phyloP scores from a whole-genome alignment of 352 stramenopile genomes.

The Globisporangium ultimum region DNA sequence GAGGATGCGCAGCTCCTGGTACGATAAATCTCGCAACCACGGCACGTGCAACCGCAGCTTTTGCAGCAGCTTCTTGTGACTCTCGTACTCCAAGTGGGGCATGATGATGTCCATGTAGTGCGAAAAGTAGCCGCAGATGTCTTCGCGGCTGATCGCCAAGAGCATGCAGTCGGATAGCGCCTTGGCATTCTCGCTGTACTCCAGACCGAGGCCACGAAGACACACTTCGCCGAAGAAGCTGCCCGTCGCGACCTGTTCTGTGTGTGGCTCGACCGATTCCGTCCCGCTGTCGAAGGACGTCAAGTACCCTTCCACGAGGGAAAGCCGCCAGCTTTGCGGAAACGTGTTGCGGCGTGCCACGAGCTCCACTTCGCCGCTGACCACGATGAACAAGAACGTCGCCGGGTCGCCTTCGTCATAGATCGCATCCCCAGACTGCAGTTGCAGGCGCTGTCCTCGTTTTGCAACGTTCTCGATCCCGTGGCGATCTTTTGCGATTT shows the following conservation, averaged over 20 bases:
- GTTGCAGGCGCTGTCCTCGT: constrained; percentile 35
- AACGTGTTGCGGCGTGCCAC: constrained; percentile 2
- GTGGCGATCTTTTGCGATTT: constrained; percentile 44
- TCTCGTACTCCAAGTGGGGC: constrained; percentile 53
- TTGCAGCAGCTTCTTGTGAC: constrained; percentile 45
- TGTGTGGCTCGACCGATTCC: constrained; percentile 3
- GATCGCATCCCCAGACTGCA: constrained; percentile 40
- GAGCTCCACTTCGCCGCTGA: constrained; percentile 49
- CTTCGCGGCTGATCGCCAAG: constrained; percentile 46
- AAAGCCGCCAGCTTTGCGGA: constrained; percentile 14
- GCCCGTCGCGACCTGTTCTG: constrained; percentile 33
- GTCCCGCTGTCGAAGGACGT: background rate
- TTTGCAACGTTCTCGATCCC: constrained; percentile 47
- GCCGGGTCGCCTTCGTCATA: constrained; percentile 62
- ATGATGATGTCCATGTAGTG: constrained; percentile 69
- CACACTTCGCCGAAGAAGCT: constrained; percentile 68
- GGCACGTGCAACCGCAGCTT: constrained; percentile 35
- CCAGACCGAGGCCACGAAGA: constrained; percentile 24
- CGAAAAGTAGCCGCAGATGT: constrained; percentile 55
- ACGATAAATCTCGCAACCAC: constrained; percentile 39
- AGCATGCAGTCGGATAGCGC: constrained; percentile 31
- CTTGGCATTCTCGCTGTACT: constrained; percentile 53
- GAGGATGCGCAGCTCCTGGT: constrained; percentile 52
- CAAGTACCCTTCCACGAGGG: constrained; percentile 10
- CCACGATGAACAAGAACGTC: constrained; percentile 64